phyloP scores from a whole-genome alignment of 2,329 filamentous ascomycete species.

The Fusarium redolens region DNA sequence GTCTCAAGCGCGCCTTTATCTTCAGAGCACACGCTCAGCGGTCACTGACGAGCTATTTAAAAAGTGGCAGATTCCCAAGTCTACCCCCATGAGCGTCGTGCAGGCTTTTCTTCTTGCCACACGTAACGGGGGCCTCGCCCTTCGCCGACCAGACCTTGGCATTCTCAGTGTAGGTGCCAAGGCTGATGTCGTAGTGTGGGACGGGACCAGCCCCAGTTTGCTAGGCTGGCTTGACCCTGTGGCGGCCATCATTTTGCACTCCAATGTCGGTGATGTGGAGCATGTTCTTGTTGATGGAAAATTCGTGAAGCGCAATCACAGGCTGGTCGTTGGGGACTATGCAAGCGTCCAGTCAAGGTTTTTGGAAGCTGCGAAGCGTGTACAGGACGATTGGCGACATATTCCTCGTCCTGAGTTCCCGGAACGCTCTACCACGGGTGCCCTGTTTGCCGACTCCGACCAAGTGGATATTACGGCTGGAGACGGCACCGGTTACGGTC shows the following conservation, averaged over 20 bases:
- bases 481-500: no score
- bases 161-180: conserved; percentile 61
- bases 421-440: no score
- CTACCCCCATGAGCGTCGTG: conserved; percentile 60
- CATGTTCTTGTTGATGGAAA: conserved; percentile 59
- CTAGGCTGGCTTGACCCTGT: conserved; percentile 67
- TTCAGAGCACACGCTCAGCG: conserved; percentile 56
- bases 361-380: no score
- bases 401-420: no score
- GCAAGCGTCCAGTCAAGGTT: no score
- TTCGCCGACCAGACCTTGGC: conserved; percentile 63
- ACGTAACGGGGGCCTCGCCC: conserved; percentile 61
- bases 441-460: no score
- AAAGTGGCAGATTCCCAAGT: conserved; percentile 55
- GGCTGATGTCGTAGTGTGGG: conserved; percentile 65
- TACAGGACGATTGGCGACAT: no score
- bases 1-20: conserved; percentile 65
- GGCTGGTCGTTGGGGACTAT: conserved; percentile 49
- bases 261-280: conserved; percentile 63
- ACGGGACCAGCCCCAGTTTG: conserved; percentile 58
- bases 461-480: no score
- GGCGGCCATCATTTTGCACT: conserved; percentile 66
- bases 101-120: conserved; percentile 69
- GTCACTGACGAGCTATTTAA: conserved; percentile 48
- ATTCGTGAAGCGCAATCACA: conserved; percentile 56